A percentile compares a stretch with the other conserved stretches of the same genome.
Conservation (phyloP, 2,329 filamentous ascomycete genomes). For the Akanthomyces dipterigenus region DNA sequence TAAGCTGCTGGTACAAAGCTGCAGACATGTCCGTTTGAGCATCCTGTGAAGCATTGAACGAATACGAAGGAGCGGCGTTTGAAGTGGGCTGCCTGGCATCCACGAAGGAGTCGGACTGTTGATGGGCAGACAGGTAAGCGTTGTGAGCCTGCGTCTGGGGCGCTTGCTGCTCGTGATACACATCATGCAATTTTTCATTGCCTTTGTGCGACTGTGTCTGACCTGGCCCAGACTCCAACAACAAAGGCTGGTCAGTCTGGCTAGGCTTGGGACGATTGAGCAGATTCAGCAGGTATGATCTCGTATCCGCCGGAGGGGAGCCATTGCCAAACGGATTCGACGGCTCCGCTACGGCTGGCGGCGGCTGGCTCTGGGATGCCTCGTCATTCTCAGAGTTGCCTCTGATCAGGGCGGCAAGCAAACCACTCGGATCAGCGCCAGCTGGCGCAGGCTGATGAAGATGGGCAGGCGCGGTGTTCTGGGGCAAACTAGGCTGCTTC, state of each 20-base stretch:
- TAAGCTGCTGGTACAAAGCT: slow-evolving; percentile 30
- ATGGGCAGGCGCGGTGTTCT: slow-evolving; percentile 27
- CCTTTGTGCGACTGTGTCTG: slow-evolving; percentile 41
- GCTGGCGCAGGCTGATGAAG: slow-evolving; percentile 53
- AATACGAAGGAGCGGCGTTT: slow-evolving; percentile 6
- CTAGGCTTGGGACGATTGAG: slow-evolving; percentile 71
- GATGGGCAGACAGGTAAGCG: slow-evolving; percentile 7
- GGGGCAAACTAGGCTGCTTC: slow-evolving; percentile 9
- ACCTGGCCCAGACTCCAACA: slow-evolving; percentile 32
- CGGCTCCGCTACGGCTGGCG: slow-evolving; percentile 19
- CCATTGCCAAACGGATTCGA: slow-evolving; percentile 38
- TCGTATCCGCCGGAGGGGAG: slow-evolving; percentile 60
- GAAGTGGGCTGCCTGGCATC: not conserved
- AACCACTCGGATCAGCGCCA: slow-evolving; percentile 48
- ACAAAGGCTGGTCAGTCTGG: slow-evolving; percentile 42
- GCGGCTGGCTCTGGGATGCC: slow-evolving; percentile 22
- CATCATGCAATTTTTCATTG: slow-evolving; percentile 23
- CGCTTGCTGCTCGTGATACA: slow-evolving; percentile 25
- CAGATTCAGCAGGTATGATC: slow-evolving; percentile 79
- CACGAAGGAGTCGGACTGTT: slow-evolving; percentile 13
- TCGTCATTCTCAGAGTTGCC: slow-evolving; percentile 45
- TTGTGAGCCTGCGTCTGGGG: slow-evolving; percentile 17
- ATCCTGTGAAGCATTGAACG: slow-evolving; percentile 29
- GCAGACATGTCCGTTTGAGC: slow-evolving; percentile 28
- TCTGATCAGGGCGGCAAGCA: slow-evolving; percentile 55